Conservation (phyloP, 306 rosid species). For the Lathyrus sativus region DNA sequence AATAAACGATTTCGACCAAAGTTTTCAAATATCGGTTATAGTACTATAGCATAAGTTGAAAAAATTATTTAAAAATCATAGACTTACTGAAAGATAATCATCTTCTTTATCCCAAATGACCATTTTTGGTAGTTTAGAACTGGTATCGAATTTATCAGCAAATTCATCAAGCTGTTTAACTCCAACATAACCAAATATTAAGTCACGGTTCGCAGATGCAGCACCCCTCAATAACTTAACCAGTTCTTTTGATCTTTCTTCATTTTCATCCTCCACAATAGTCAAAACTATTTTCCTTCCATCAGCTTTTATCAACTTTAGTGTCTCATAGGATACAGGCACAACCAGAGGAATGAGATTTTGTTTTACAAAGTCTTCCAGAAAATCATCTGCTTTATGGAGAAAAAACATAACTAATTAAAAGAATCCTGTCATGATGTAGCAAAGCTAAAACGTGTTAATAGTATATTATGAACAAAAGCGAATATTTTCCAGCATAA, state of each 20-base stretch:
- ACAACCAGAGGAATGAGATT: slow-evolving; percentile 73
- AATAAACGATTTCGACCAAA: neutral
- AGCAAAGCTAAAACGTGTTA: slow-evolving; percentile 22
- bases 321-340: slow-evolving; percentile 73
- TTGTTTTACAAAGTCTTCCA: slow-evolving; percentile 81
- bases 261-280: slow-evolving; percentile 78
- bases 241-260: slow-evolving; percentile 66
- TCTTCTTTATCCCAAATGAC: slow-evolving; percentile 83
- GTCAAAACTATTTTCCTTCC: slow-evolving; percentile 80
- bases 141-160: slow-evolving; percentile 75
- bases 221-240: slow-evolving; percentile 79
- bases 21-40: neutral
- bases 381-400: slow-evolving; percentile 62
- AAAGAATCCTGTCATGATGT: slow-evolving; percentile 21
- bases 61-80: neutral
- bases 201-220: slow-evolving; percentile 93
- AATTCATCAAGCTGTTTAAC: slow-evolving; percentile 78
- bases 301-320: slow-evolving; percentile 68
- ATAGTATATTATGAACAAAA: slow-evolving; percentile 8
- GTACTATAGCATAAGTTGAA: neutral
- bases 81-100: slow-evolving; percentile 73
- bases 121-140: slow-evolving; percentile 72
- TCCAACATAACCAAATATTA: slow-evolving; percentile 88
- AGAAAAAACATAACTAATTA: slow-evolving; percentile 31
- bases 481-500: slow-evolving; percentile 23